phyloP scores from a whole-genome alignment of 1,284 basidiomycete species.

The Trametes versicolor region DNA sequence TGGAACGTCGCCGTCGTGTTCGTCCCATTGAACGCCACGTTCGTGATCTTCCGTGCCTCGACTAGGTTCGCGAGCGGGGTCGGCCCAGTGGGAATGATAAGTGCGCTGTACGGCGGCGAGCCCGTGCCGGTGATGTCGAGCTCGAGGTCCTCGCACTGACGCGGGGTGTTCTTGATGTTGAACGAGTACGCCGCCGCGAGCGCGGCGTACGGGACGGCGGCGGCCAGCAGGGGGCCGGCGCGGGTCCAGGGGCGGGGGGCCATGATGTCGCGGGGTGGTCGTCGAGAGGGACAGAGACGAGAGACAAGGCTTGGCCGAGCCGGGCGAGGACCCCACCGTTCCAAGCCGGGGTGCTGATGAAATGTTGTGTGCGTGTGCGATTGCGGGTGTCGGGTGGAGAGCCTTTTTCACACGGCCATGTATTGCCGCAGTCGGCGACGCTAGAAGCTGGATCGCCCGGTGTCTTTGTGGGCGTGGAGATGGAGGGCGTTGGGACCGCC shows the following conservation, averaged over 20 bases:
- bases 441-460: neutral
- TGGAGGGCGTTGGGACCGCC: neutral
- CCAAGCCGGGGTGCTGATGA: constrained; percentile 19
- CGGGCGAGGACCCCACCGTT: constrained; percentile 18
- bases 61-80: constrained; percentile 65
- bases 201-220: constrained; percentile 32
- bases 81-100: constrained; percentile 74
- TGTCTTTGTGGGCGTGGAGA: neutral
- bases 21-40: constrained; percentile 58
- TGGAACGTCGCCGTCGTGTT: constrained; percentile 59
- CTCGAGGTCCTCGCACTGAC: constrained; percentile 71
- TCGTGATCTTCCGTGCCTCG: constrained; percentile 72
- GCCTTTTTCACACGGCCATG: constrained; percentile 22
- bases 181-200: constrained; percentile 63
- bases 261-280: constrained; percentile 14
- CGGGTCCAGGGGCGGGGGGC: constrained; percentile 6
- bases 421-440: constrained; percentile 6
- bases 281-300: constrained; percentile 1
- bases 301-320: neutral
- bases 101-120: constrained; percentile 68
- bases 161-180: constrained; percentile 62
- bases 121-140: constrained; percentile 61
- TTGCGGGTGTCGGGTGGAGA: constrained; percentile 25
- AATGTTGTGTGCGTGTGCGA: constrained; percentile 14
- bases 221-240: constrained; percentile 24